phyloP scores from a whole-genome alignment of 495 filamentous ascomycete genomes.

The Xeromyces bisporus region DNA sequence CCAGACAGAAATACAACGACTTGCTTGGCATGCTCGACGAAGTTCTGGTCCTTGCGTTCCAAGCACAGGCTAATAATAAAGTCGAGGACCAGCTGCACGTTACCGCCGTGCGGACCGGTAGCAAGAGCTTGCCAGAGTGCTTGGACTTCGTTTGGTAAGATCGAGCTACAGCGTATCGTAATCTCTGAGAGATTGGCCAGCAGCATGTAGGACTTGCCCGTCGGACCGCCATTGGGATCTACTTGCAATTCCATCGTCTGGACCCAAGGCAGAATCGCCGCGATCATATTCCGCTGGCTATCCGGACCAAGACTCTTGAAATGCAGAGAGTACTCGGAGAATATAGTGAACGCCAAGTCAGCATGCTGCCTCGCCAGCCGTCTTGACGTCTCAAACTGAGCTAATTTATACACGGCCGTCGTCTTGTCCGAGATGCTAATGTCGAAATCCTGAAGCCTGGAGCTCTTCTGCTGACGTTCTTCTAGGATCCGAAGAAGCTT shows the following conservation, averaged over 20 bases:
- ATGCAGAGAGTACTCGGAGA: constrained; percentile 83
- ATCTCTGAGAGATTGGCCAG: constrained; percentile 93
- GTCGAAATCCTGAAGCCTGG: constrained; percentile 89
- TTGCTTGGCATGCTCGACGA: constrained; percentile 94
- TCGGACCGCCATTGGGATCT: constrained; percentile 86
- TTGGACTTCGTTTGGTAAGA: constrained; percentile 89
- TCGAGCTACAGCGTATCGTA: constrained; percentile 76
- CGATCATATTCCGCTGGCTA: constrained; percentile 83
- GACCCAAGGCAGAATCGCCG: constrained; percentile 89
- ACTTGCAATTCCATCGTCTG: constrained; percentile 84
- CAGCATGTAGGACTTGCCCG: constrained; percentile 82
- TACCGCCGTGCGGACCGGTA: constrained; percentile 84
- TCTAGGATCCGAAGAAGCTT: constrained; percentile 70
- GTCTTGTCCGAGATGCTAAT: constrained; percentile 98
- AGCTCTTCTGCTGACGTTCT: constrained; percentile 66
- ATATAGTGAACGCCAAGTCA: constrained; percentile 79
- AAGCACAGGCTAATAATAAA: constrained; percentile 89
- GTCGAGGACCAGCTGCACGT: constrained; percentile 83
- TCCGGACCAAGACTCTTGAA: constrained; percentile 70
- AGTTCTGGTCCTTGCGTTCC: constrained; percentile 88
- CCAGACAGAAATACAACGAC: constrained; percentile 90
- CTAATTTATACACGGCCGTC: constrained; percentile 90
- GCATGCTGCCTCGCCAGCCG: constrained; percentile 73
- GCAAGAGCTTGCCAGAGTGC: constrained; percentile 94
- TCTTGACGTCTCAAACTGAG: constrained; percentile 91